These are phyloP conservation scores for Suillus occidentalis DNA, from an alignment of 768 basidiomycete species.

Conservation along the genomic window DNA sequence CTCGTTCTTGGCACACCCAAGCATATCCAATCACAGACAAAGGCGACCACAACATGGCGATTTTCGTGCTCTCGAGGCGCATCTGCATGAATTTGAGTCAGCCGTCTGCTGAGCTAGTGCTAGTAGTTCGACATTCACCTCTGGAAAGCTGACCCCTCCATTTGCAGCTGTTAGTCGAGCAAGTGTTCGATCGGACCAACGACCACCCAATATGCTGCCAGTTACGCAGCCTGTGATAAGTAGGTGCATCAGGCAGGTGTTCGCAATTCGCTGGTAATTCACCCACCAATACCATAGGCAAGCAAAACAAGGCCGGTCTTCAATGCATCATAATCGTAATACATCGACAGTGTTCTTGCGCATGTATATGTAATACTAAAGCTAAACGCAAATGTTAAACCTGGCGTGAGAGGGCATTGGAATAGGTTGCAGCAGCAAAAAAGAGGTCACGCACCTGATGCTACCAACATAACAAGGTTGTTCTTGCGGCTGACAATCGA, in stretches of 20 bases:
- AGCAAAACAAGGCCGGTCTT: slow-evolving; percentile 77
- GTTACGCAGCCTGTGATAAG: slow-evolving; percentile 40
- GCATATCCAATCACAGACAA: slow-evolving; percentile 65
- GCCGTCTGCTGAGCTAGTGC: background rate
- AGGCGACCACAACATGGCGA: slow-evolving; percentile 53
- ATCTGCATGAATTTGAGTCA: slow-evolving; percentile 42
- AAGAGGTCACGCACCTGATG: slow-evolving; percentile 24
- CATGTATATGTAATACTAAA: slow-evolving; percentile 75
- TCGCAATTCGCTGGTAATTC: background rate
- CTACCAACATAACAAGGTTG: slow-evolving; percentile 59
- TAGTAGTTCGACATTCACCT: slow-evolving; percentile 42
- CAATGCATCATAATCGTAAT: slow-evolving; percentile 69
- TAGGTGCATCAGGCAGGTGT: background rate
- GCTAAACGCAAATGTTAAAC: slow-evolving; percentile 68
- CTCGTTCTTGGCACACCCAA: slow-evolving; percentile 68
- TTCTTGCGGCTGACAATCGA: slow-evolving; percentile 61
- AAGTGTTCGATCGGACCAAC: slow-evolving; percentile 55
- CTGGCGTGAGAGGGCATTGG: slow-evolving; percentile 33
- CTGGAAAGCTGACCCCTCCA: slow-evolving; percentile 52
- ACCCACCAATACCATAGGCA: slow-evolving; percentile 63
- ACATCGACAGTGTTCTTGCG: slow-evolving; percentile 61
- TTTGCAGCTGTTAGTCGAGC: slow-evolving; percentile 39
- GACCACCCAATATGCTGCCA: slow-evolving; percentile 59
- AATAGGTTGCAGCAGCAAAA: background rate
- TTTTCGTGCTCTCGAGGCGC: slow-evolving; percentile 64